Base-by-base conservation (phyloP, 352 stramenopile species). In the Pythium aquatile region DNA sequence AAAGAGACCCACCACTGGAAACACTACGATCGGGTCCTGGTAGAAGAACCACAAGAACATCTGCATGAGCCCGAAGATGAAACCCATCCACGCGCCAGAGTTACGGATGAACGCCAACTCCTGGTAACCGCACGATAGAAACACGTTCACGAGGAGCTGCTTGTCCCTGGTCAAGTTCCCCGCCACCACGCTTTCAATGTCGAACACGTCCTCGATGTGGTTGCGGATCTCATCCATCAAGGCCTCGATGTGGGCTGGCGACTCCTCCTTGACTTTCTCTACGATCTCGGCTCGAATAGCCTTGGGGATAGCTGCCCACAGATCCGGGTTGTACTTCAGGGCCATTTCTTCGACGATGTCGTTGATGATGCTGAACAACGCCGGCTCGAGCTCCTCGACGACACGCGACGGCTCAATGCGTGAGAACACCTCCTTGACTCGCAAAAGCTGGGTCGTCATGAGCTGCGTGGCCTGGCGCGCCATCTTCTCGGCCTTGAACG, bases 401-500 rank as follows among this genome's bases (percentile, higher is more conserved):
- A 98, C 97, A 53, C 91, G 76, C 17, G 79, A 66, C 0, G 96
- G 94, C 52, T 98, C 90, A 20, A 98, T 87, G 29, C 85, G 79
- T 35, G 81, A 65, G 75, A 98, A 98, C 16, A 98, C 87, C 69
- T 98, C 93, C 53, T 98, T 87, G 9, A 96, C 88, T 30, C 87
- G 68, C 33, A 98, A 88, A 20, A 99, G 79, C 72, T 98, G 96
- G 16, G 90, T 89, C 24, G 97, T 98, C 75, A 99, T 97, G 56
- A 97, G 92, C 57, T 84, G 78, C 63, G 97, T 95, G 26, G 88
- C 90, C 52, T 96, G 89, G 20, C 91, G 92, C n/a, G 94, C 94
- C 97, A 99, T 99, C 58, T 98, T 97, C 73, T 98, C 94, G 30
- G 90, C 96, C 69, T 98, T 98, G 68, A 91, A 85, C 1, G 97